Base-by-base conservation (phyloP, 225 moss, liverwort and hornwort species). In the Pseudisothecium myosuroides region DNA sequence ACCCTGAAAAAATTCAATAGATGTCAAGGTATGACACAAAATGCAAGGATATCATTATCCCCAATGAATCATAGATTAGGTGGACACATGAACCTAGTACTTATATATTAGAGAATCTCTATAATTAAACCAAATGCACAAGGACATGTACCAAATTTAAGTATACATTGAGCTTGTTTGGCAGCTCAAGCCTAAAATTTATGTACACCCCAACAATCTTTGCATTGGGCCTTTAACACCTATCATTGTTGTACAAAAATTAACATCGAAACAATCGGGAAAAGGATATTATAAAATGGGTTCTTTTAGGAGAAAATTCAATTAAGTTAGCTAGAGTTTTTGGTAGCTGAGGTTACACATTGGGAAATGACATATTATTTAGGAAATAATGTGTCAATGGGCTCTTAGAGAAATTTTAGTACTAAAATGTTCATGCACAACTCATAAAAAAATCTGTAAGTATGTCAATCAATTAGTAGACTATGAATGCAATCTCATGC, bases 201-300 rank as follows among this genome's bases (percentile, higher is more conserved):
- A 61, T 3, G 1, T 61, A 27, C 61, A 27, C 27, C 12, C 2
- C 27, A 61, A 61, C 61, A 61, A 61, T 61, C 61, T 27, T 61
- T 61, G 27, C 13, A 61, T 13, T 6, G 1, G 26, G 26, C 12
- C 12, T 10, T 11, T 11, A 11, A 5, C 11, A 59, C 11, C 11
- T 11, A 58, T 23, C 58, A 58, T 8, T 64, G 8, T 68, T 21
- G 12, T 22, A 11, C 3, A 6, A 6, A 37, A 67, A 36, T 19
- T 20, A 67, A 37, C 20, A 67, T 37, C 28, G 31, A 31, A 31
- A 31, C 2, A 63, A 63, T 1, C 4, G 0, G 0, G 5, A 0
- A 6, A 20, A 67, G 5, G 11, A 37, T 21, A 67, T 20, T 10
- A 67, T 11, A 37, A 10, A 2, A 19, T 65, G 19, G 65, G 0